These are phyloP conservation scores for Mortierella sp. DNA, from an alignment of 371 early-diverging fungal species.

Conservation along the genomic window DNA sequence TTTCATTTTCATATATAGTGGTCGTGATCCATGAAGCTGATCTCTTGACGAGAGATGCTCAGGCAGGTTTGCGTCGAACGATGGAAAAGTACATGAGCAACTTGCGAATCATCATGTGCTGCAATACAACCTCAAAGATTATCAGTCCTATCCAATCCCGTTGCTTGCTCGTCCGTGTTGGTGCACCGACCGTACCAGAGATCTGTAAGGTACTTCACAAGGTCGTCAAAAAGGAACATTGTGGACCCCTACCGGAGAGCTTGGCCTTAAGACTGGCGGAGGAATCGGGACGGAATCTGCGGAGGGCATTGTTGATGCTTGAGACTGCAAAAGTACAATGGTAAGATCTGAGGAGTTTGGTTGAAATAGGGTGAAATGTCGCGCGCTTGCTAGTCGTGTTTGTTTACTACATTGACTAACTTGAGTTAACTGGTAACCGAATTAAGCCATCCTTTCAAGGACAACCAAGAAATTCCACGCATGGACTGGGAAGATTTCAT, in stretches of 20 bases:
- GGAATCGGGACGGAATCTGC: conserved; percentile 85
- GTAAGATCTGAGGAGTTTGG: too few relatives aligned
- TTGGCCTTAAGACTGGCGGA: conserved; percentile 78
- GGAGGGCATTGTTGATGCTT: conserved; percentile 90
- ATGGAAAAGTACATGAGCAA: conserved; percentile 99
- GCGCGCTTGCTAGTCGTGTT: too few relatives aligned
- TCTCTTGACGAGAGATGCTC: conserved; percentile 92
- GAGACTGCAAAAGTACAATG: conserved; percentile 87
- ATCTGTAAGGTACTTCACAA: conserved; percentile 72
- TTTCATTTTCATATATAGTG: conserved; percentile 58
- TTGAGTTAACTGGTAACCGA: too few relatives aligned
- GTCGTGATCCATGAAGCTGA: conserved; percentile 98
- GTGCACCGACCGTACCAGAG: conserved; percentile 83
- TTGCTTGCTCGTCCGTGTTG: conserved; percentile 93
- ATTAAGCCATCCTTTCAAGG: conserved; percentile 62
- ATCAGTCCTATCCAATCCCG: conserved; percentile 97
- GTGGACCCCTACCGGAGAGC: conserved; percentile 68
- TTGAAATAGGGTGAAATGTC: too few relatives aligned
- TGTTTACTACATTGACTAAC: too few relatives aligned
- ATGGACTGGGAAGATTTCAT: conserved; percentile 95
- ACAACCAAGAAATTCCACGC: conserved; percentile 66
- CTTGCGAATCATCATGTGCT: conserved; percentile 95
- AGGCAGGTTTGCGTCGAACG: conserved; percentile 98
- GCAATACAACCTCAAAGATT: conserved; percentile 90
- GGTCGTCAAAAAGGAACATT: conserved; percentile 84